These are phyloP conservation scores for Murraya paniculata DNA, from an alignment of 345 rosid species.

Conservation along the genomic window DNA sequence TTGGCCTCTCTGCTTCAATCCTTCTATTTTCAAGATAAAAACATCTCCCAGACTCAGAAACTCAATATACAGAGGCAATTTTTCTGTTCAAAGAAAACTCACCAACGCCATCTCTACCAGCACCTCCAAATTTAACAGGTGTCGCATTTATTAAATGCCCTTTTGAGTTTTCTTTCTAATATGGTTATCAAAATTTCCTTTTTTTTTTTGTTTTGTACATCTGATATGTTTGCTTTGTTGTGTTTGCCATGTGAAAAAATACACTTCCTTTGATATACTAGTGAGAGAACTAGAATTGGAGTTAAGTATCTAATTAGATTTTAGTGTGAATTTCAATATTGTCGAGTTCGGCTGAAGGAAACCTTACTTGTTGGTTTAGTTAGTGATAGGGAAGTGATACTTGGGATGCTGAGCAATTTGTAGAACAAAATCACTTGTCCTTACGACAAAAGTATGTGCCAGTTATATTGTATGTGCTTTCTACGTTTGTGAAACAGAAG, in stretches of 20 bases:
- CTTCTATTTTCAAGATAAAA: slow-evolving; percentile 20
- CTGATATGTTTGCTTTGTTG: neutral
- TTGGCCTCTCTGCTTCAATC: slow-evolving; percentile 24
- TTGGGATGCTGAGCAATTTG: neutral
- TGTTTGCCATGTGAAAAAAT: neutral
- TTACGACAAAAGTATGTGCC: neutral
- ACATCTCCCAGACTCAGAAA: slow-evolving; percentile 27
- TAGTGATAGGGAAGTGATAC: neutral
- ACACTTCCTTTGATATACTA: neutral
- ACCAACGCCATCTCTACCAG: slow-evolving; percentile 29
- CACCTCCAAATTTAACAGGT: slow-evolving; percentile 38
- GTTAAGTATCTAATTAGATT: neutral
- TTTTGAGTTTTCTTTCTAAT: slow-evolving; percentile 8
- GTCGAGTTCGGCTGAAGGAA: neutral
- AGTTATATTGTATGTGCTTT: neutral
- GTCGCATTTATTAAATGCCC: slow-evolving; percentile 8
- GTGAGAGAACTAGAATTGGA: neutral
- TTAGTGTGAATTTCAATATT: neutral
- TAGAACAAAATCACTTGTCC: neutral
- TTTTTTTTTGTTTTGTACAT: neutral
- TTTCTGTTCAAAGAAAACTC: slow-evolving; percentile 42
- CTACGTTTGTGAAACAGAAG: neutral
- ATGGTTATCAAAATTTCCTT: neutral
- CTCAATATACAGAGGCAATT: slow-evolving; percentile 41
- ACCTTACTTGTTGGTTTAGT: neutral